These are phyloP conservation scores for Setomelanomma holmii DNA, from an alignment of 2,329 filamentous ascomycete genomes.

Conservation along the genomic window DNA sequence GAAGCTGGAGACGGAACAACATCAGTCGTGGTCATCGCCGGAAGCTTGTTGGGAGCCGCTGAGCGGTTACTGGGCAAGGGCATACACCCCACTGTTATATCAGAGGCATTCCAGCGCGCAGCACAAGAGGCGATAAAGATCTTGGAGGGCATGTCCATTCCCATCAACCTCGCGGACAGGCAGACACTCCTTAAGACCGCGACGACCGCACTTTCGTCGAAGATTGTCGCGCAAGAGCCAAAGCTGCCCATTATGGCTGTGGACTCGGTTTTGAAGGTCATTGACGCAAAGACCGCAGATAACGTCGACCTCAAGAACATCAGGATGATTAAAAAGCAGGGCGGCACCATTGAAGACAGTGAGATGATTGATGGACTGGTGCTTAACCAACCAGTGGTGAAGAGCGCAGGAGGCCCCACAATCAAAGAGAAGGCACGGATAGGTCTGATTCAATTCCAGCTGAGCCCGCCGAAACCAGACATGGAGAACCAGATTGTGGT, in stretches of 20 bases:
- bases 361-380: constrained; percentile 96
- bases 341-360: constrained; percentile 97
- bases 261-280: constrained; percentile 92
- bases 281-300: constrained; percentile 92
- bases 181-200: constrained; percentile 92
- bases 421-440: constrained; percentile 98
- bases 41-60: constrained; percentile 90
- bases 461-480: constrained; percentile 97
- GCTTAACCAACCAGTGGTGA: constrained; percentile 89
- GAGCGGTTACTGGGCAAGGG: constrained; percentile 87
- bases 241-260: constrained; percentile 98
- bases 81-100: constrained; percentile 97
- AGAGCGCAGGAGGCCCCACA: constrained; percentile 87
- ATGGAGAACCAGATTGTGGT: constrained; percentile 99
- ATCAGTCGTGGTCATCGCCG: constrained; percentile 96
- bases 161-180: constrained; percentile 87
- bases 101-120: constrained; percentile 95
- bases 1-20: constrained; percentile 98
- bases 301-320: constrained; percentile 98
- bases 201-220: constrained; percentile 95
- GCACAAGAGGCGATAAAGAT: constrained; percentile 87
- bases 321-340: constrained; percentile 95
- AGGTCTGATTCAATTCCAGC: constrained; percentile 96
- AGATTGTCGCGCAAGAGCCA: constrained; percentile 98
- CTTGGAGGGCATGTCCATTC: constrained; percentile 93